Evolutionary conservation across 2,329 filamentous ascomycete genomes (phyloP), one percentile per base, ranked within the genome.

Genomic region (Gnomoniopsis smithogilvyi): DNA sequence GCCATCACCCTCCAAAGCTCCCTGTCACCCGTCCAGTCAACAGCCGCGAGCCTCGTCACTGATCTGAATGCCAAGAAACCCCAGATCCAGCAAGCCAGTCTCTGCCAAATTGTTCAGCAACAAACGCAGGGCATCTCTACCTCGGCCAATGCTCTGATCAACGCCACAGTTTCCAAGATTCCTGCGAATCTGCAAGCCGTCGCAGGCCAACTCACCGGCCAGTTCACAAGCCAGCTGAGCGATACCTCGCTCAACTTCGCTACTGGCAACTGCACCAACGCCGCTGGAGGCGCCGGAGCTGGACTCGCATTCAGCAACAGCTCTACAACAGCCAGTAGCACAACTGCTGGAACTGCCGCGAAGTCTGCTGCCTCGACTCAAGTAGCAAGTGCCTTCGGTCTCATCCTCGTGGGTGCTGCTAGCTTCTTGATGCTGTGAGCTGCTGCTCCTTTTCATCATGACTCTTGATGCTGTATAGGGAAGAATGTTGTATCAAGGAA

Each of bases 261-360:
- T 41, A 50, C 66, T n/a, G 56, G 59, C 26, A 71, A 70, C 66
- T 72, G 70, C 64, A 68, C 67, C 64, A 63, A 68, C 62, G 56
- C 59, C 0, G 59, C 55, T 7, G 59, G 55, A 1, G 48, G 51
- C 4, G 54, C 51, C 17, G 47, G 19, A 15, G 59, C 59, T 6
- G 59, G 59, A 12, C 58, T 61, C 33, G 43, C 50, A 3, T 50
- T 54, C 22, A 24, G 46, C 38, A 61, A 58, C 55, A 21, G 50
- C 38, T 46, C 46, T 6, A 30, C 50, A 6, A 21, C 41, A 22
- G 53, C 26, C 1, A 38, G 46, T 11, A 57, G 24, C 46, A 19
- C 55, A 22, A 49, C 45, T 33, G 19, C 53, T 36, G 12, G 10
- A 19, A 51, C 48, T 48, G 8, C 36, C 26, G 34, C 34, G 22